These are phyloP conservation scores for Fusarium chuoi DNA, from an alignment of 2,329 filamentous ascomycete species.

Conservation along the genomic window DNA sequence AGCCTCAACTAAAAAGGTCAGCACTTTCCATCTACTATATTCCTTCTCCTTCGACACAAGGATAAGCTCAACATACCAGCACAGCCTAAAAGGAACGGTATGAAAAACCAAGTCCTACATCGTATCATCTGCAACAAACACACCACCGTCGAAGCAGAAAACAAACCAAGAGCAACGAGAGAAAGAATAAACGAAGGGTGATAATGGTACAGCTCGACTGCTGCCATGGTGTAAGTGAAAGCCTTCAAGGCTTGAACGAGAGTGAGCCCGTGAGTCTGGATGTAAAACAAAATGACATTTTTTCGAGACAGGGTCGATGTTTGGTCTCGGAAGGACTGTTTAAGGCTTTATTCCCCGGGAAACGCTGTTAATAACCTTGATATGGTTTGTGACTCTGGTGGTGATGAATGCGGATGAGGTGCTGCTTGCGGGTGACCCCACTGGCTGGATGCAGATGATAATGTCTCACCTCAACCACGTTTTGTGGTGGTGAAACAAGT, in stretches of 20 bases:
- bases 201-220: constrained; percentile 55
- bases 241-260: background rate
- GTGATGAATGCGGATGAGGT: constrained; percentile 14
- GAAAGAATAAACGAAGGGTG: constrained; percentile 56
- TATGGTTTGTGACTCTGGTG: background rate
- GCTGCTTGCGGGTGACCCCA: constrained; percentile 18
- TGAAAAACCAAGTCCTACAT: constrained; percentile 60
- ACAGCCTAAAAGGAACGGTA: constrained; percentile 61
- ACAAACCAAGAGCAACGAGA: constrained; percentile 52
- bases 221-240: background rate
- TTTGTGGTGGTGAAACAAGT: background rate
- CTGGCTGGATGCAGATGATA: constrained; percentile 14
- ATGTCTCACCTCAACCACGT: background rate
- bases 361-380: background rate
- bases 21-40: background rate
- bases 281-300: constrained; percentile 16
- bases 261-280: background rate
- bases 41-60: background rate
- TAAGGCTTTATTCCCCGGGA: background rate
- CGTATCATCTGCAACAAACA: constrained; percentile 54
- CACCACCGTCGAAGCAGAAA: constrained; percentile 48
- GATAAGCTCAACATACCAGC: constrained; percentile 49
- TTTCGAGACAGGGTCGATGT: constrained; percentile 9
- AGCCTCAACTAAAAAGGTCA: constrained; percentile 30
- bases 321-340: constrained; percentile 8